Evolutionary conservation across 306 rosid genomes (phyloP), one percentile per base, ranked within the genome.

Genomic region (Glycine latifolia): DNA sequence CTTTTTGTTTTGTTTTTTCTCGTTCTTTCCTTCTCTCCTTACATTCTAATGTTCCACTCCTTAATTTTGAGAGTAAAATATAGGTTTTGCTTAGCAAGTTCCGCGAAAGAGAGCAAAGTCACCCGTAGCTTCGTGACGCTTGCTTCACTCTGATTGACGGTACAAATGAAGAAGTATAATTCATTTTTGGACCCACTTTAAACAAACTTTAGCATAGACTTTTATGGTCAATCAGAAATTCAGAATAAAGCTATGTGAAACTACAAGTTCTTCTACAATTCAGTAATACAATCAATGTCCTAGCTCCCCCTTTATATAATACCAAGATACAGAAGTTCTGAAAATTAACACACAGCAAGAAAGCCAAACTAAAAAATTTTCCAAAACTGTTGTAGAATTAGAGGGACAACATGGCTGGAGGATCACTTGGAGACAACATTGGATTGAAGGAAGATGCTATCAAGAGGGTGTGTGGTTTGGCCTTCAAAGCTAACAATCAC

Each of bases 401-500:
- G 9, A 48, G 44, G 44, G 17, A 46, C 3, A 31, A 52, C 63
- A 89, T 91, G 95, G 87, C 44, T 4, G 74, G 62, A 52, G 85
- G 59, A 4, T 83, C 16, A 1, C 67, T 94, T 5, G 90, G 81
- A 60, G 92, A 84, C 6, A 79, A 5, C 7, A 15, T 74, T 20
- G 76, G 81, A 16, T 66, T 89, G 39, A 80, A 70, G 16, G 89
- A 88, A 66, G 89, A 87, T 20, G 5, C 80, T 2, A 78, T 93
- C 7, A 83, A 56, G 48, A 81, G 54, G 55, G 77, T 92, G 31
- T 84, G 85, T 78, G 16, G 14, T 1, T 67, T 70, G 13, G 89
- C 97, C 75, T 62, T 84, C 53, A 37, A 70, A 68, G 82, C 93
- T 82, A 88, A 87, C 77, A 79, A 44, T 78, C 88, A 87, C 77